Conservation (phyloP, 73 alveolate genomes). For the Tetrahymena elliotti region DNA sequence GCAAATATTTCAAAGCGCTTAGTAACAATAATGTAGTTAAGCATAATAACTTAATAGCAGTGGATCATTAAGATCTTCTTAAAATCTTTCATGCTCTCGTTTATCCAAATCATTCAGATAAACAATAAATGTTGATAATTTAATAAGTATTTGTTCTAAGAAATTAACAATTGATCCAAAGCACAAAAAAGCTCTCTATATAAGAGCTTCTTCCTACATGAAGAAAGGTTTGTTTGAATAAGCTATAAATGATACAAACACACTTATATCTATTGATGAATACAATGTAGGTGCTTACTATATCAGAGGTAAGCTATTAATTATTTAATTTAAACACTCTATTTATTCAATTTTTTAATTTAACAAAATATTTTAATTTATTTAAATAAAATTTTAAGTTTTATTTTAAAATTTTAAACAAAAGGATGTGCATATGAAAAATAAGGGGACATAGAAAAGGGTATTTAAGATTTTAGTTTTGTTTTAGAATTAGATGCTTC, state of each 20-base stretch:
- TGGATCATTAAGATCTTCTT: neutral
- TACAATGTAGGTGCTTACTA: conserved; percentile 62
- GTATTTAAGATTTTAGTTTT: conserved; percentile 76
- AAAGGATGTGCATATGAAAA: conserved; percentile 74
- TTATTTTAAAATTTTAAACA: neutral
- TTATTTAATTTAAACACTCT: neutral
- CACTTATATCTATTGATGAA: conserved; percentile 45
- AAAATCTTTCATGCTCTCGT: neutral
- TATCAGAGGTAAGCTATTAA: conserved; percentile 41
- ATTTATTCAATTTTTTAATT: neutral
- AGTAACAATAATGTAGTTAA: neutral
- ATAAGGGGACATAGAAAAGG: conserved; percentile 71
- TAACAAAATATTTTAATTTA: neutral
- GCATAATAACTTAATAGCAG: neutral
- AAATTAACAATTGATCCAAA: conserved; percentile 55
- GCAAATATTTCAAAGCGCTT: neutral
- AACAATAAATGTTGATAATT: conserved; percentile 70
- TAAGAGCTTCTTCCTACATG: conserved; percentile 65
- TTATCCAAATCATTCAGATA: conserved; percentile 7
- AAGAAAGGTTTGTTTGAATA: conserved; percentile 51
- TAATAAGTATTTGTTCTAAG: conserved; percentile 62
- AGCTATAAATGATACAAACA: conserved; percentile 59
- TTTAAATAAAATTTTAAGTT: no score
- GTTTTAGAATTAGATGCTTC: conserved; percentile 83
- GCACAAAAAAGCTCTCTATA: conserved; percentile 72